Evolutionary conservation across 331 rosid genomes (phyloP), one percentile per base, ranked within the genome.

Genomic region (Dryas integrifolia): DNA sequence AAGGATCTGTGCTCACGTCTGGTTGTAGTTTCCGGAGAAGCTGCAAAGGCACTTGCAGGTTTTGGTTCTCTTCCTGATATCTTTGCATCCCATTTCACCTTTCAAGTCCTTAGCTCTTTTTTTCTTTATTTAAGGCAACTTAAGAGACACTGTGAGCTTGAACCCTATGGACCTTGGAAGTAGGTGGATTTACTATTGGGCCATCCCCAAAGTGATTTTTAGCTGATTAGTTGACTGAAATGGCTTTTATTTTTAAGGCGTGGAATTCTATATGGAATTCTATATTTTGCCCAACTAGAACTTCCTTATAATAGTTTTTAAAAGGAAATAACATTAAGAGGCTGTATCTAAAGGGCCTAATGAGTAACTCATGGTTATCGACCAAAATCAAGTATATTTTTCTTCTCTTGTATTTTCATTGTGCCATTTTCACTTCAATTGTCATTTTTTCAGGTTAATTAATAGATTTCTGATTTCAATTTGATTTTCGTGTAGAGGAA

Each of bases 1-100:
- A 88, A 76, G 77, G 81, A 85, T 82, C 85, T 90, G 58, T 90
- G 97, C 79, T 83, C 94, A 55, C 83, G 79, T 68, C 78, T 85
- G 74, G 92, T 90, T 71, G 83, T 79, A 78, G 86, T 86, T 79
- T 88, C 94, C 1, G 86, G 65, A 75, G 83, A 65, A 77, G 88
- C 88, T 70, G 82, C 85, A 8, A 75, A 63, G 56, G 78, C 79
- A 61, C 69, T 79, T 82, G 72, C 88, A 86, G 97, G 97, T 90
- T 85, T 75, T 77, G 74, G 53, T 45, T 58, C 21, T 45, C 67
- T 58, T 48, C 16, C 0, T 2, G 26, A 57, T 43, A 9, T 26
- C 14, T 55, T 26, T 56, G 65, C 65, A 55, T 53, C 72, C 35
- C 12, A 46, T 30, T 39, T 53, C 65, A 41, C 15, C 15, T 70